Evolutionary conservation across 2,329 filamentous ascomycete species (phyloP), one percentile per base, ranked within the genome.

Genomic region (Diaporthe sp.): DNA sequence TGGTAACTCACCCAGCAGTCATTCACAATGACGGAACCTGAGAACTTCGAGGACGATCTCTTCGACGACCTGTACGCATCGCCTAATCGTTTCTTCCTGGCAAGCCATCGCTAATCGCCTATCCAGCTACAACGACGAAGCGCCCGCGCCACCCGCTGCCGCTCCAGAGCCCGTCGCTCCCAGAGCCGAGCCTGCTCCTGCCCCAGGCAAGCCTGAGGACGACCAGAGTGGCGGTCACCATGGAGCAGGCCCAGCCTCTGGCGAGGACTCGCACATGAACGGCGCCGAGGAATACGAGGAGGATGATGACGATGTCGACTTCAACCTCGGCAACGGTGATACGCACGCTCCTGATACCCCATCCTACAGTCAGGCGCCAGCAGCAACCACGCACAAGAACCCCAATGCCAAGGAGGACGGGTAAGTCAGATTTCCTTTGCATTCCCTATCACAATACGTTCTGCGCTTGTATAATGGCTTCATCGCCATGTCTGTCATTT

Each of bases 351-450:
- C 82, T 44, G 83, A 84, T 39, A 78, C 79, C 8, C 77, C 79
- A 12, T 75, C 74, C 8, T 79, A 82, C 74, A 65, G 51, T 0
- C 81, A 82, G 46, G 78, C 80, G 28, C 79, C 83, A 17, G 78
- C 79, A 1, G 82, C 81, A 34, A 79, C 81, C 1, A 77, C 80
- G 17, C 86, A 77, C 31, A 77, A 87, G 78, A 89, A 89, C 22
- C 91, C 94, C 72, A 93, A 92, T 77, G 94, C 95, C 74, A 97
- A 97, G 85, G 95, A 97, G 91, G 95, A 97, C 83, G 95, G 95
- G 95, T 97, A 92, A 96, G 95, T 92, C 79, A 74, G 75, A 78
- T 75, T 77, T 80, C 76, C 37, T 67, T 42, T 46, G 8, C 17
- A 67, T 17, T 69, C 25, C n/a, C 19, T 2, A 46, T 31, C 59